Percentiles rank a stretch among this genome's conserved stretches.
These are phyloP conservation scores for Agaricales sp. DNA, from an alignment of 1,284 basidiomycete genomes.

Conservation along the genomic window DNA sequence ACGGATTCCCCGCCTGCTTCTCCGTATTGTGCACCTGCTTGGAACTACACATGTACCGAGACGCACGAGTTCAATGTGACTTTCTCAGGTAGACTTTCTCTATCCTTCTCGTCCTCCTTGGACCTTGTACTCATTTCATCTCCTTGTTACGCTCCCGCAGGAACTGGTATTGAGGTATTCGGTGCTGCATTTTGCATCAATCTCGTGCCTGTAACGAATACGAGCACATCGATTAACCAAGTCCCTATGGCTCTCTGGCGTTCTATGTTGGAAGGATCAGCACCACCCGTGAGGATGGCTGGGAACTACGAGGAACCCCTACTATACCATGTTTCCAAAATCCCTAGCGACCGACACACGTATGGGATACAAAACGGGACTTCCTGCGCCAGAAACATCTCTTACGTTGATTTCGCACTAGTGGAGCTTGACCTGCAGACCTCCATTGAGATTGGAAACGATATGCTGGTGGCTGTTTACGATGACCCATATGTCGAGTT, in stretches of 20 bases:
- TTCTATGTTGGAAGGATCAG: too few species aligned
- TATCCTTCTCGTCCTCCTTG: too few species aligned
- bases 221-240: neutral
- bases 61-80: neutral
- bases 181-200: neutral
- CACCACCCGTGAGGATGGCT: neutral
- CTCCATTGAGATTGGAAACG: neutral
- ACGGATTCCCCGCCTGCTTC: neutral
- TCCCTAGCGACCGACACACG: neutral
- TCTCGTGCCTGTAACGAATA: neutral
- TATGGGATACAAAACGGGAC: neutral
- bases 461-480: neutral
- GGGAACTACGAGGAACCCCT: neutral
- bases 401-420: neutral
- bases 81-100: neutral
- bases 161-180: constrained; percentile 16
- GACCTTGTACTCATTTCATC: neutral
- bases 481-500: neutral
- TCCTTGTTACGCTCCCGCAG: neutral
- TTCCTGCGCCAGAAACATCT: neutral
- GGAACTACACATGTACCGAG: neutral
- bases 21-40: neutral
- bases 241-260: too few species aligned
- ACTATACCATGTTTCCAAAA: neutral
- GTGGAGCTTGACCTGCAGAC: neutral